These are phyloP conservation scores for Boechera retrofracta DNA, from an alignment of 345 rosid species.

Conservation along the genomic window DNA sequence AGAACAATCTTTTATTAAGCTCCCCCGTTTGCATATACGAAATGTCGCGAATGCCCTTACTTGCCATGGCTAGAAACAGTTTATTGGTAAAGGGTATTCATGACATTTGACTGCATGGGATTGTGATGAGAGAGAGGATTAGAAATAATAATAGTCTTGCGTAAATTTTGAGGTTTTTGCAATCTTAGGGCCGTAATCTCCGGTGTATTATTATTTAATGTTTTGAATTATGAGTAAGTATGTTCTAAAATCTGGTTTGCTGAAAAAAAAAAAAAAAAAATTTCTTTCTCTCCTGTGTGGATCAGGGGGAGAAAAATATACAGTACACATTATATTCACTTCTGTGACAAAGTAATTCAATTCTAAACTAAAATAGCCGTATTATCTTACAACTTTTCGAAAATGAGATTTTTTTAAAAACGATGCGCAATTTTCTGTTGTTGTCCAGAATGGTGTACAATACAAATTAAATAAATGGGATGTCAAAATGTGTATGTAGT, in stretches of 20 bases:
- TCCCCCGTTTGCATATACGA: slow-evolving; percentile 42
- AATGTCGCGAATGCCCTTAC: slow-evolving; percentile 52
- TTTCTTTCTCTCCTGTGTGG: no score
- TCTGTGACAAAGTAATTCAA: no score
- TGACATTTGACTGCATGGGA: slow-evolving; percentile 50
- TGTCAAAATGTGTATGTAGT: no score
- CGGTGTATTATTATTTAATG: slow-evolving; percentile 18
- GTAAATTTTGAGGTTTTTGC: slow-evolving; percentile 32
- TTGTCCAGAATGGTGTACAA: no score
- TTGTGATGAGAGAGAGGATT: slow-evolving; percentile 26
- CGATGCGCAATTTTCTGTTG: no score
- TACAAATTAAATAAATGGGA: no score
- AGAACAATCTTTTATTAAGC: slow-evolving; percentile 31
- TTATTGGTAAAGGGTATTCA: slow-evolving; percentile 39
- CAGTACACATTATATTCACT: no score
- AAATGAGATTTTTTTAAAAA: no score
- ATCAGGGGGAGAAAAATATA: no score
- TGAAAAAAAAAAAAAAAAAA: neutral
- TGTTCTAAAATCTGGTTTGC: neutral
- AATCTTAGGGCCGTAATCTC: slow-evolving; percentile 31
- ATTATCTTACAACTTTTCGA: no score
- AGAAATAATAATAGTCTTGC: slow-evolving; percentile 29
- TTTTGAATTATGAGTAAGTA: neutral
- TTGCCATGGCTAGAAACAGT: slow-evolving; percentile 12
- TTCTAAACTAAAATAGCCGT: no score